Conservation (phyloP, 1,139 yeast species). For the Lodderomyces parapsilosis region DNA sequence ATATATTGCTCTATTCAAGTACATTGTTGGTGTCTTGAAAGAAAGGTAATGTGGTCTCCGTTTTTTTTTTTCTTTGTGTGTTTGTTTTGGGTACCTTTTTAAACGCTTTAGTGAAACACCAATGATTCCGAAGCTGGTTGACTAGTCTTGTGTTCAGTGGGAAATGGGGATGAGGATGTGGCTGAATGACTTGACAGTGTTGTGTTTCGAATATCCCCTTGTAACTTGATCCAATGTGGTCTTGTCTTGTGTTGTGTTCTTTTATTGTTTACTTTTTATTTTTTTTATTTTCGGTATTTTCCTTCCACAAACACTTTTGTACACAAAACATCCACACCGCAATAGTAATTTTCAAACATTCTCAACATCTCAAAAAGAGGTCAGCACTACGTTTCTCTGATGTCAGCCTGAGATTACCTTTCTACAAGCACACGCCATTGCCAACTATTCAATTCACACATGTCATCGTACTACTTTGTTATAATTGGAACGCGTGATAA, state of each 20-base stretch:
- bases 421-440: background rate
- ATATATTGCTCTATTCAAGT: background rate
- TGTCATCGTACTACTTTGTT: slow-evolving; percentile 77
- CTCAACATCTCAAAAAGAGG: too few species aligned
- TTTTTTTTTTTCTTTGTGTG: background rate
- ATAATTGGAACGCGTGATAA: slow-evolving; percentile 85
- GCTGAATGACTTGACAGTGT: too few species aligned
- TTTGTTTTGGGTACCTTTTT: background rate
- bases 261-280: background rate
- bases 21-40: background rate
- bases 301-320: background rate
- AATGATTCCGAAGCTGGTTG: too few species aligned
- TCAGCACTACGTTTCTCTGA: too few species aligned
- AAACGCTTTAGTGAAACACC: background rate
- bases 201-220: too few species aligned
- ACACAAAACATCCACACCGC: background rate
- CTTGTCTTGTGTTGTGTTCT: background rate
- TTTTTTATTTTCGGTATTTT: background rate
- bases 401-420: too few species aligned
- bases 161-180: too few species aligned
- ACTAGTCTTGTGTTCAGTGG: too few species aligned
- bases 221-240: background rate
- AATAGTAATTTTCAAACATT: background rate
- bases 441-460: slow-evolving; percentile 3
- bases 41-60: too few species aligned